A percentile compares a stretch with the other conserved stretches of the same genome.
Evolutionary conservation across 495 filamentous ascomycete species (phyloP).

Genomic region (Extremus antarcticus): DNA sequence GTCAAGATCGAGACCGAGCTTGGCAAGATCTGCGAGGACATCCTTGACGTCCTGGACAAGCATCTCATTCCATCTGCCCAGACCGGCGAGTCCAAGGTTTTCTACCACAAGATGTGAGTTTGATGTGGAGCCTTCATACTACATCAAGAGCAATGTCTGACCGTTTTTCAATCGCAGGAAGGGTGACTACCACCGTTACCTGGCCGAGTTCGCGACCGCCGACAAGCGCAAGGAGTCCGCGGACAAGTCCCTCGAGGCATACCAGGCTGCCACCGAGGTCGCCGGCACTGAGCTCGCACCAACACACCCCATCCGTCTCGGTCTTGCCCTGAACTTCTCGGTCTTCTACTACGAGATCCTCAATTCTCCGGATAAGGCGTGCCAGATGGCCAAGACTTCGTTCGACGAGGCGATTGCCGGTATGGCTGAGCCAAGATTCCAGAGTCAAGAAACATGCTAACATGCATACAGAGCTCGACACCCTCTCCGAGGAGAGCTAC

Average conservation of each 20-base stretch:
- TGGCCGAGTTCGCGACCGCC: constrained; percentile 95
- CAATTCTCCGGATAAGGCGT: constrained; percentile 96
- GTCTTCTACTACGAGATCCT: constrained; percentile 99
- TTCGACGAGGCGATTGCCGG: constrained; percentile 95
- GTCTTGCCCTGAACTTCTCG: constrained; percentile 97
- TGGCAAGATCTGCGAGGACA: constrained; percentile 98
- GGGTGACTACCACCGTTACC: constrained; percentile 99
- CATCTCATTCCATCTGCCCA: constrained; percentile 94
- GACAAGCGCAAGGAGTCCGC: constrained; percentile 98
- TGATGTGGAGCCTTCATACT: background rate
- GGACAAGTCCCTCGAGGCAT: constrained; percentile 93
- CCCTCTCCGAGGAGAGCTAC: constrained; percentile 98
- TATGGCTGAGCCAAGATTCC: constrained; percentile 19
- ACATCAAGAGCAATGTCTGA: constrained; percentile 8
- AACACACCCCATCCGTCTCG: constrained; percentile 96
- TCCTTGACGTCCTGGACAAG: constrained; percentile 90
- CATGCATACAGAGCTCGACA: constrained; percentile 74
- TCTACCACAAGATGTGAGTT: constrained; percentile 99
- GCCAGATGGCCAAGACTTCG: constrained; percentile 97
- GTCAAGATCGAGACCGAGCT: constrained; percentile 98
- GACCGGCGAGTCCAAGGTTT: constrained; percentile 97
- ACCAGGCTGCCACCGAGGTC: constrained; percentile 99
- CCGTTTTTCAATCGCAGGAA: constrained; percentile 52
- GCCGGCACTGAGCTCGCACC: constrained; percentile 94
- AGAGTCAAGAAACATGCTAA: background rate